Percentiles rank a stretch among this genome's conserved stretches.
These are phyloP conservation scores for Backusella parvicylindrica DNA, from an alignment of 192 early-diverging fungal species.

Conservation along the genomic window DNA sequence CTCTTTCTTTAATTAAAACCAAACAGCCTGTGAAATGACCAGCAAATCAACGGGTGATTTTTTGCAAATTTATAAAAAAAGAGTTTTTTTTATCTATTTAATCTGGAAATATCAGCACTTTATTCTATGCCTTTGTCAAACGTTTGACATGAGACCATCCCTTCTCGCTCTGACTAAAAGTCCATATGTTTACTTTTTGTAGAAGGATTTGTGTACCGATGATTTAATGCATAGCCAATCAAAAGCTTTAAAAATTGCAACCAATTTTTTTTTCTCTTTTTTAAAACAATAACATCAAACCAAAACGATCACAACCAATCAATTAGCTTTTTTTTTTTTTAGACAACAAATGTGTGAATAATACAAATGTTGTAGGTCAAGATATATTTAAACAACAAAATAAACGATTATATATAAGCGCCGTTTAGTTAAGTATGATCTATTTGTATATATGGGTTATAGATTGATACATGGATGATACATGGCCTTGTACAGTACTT, in stretches of 20 bases:
- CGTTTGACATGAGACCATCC: background rate
- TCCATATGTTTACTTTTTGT: background rate
- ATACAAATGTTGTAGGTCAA: background rate
- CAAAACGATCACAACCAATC: background rate
- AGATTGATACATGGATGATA: background rate
- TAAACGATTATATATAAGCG: background rate
- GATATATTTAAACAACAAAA: background rate
- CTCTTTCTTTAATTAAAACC: background rate
- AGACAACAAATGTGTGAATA: background rate
- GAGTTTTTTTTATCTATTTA: background rate
- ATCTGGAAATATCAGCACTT: background rate
- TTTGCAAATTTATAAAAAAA: background rate
- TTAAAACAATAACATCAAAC: background rate
- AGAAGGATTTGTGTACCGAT: background rate
- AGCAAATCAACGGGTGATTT: background rate
- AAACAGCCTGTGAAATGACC: background rate
- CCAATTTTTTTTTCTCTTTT: background rate
- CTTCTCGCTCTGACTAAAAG: background rate
- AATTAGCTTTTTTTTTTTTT: background rate
- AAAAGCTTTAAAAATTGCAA: background rate
- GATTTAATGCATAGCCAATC: background rate
- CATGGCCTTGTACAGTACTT: background rate
- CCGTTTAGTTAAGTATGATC: background rate
- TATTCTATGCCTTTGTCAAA: background rate
- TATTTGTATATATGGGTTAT: background rate